phyloP scores from a whole-genome alignment of 129 eudicot species.

The Scalesia atractyloides region DNA sequence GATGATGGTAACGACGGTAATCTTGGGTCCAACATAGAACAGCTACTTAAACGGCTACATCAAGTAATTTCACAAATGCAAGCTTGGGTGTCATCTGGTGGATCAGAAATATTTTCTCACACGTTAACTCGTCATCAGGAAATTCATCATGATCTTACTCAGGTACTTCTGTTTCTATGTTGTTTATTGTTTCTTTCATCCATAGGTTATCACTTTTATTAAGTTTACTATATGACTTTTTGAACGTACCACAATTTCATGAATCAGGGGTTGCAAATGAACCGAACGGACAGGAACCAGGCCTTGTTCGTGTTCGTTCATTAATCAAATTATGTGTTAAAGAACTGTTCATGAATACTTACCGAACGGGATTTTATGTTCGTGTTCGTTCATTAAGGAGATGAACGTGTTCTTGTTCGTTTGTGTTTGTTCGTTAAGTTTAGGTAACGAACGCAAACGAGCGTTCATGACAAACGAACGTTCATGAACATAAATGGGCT shows the following conservation, averaged over 20 bases:
- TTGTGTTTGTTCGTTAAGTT: too few relatives aligned
- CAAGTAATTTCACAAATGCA: constrained; percentile 74
- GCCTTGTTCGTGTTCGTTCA: too few relatives aligned
- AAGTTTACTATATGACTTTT: neutral
- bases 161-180: constrained; percentile 11
- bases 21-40: constrained; percentile 65
- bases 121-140: constrained; percentile 86
- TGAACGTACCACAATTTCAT: neutral
- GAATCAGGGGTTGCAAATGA: neutral
- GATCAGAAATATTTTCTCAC: constrained; percentile 79
- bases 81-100: constrained; percentile 88
- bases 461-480: too few relatives aligned
- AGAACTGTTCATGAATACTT: too few relatives aligned
- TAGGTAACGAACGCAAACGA: too few relatives aligned
- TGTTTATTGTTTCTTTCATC: neutral
- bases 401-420: too few relatives aligned
- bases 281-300: too few relatives aligned
- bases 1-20: constrained; percentile 49
- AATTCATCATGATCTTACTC: constrained; percentile 69
- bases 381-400: too few relatives aligned
- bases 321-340: too few relatives aligned
- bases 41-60: constrained; percentile 64
- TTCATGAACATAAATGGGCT: too few relatives aligned
- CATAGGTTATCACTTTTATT: neutral
- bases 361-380: too few relatives aligned